Evolutionary conservation across 768 basidiomycete genomes (phyloP), one percentile per base, ranked within the genome.

Genomic region (Boletellus sp.): DNA sequence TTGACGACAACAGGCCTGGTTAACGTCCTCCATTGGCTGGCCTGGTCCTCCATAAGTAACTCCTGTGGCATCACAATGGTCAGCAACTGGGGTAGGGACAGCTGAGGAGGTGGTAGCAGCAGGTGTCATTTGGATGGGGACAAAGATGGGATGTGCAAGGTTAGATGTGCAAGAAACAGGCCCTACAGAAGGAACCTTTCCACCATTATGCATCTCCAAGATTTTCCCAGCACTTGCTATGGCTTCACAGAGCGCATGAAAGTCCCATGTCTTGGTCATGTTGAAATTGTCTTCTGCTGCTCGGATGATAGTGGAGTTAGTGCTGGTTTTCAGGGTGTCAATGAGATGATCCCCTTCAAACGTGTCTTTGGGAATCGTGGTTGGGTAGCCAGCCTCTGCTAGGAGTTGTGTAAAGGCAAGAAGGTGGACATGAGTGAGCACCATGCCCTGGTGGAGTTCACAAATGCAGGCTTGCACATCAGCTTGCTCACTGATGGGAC

Each of bases 11-110:
- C 50, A 41, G 8, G 47, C 38, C 8, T 42, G 36, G 34, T 53
- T n/a, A n/a, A n/a, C 54, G 1, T 58, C 12, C 16, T 60, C 59
- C 56, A 60, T 60, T 15, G 53, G 54, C 33, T 58, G 50, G 7
- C 59, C 59, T 7, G 43, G 51, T 4, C 59, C 57, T n/a, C n/a
- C n/a, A n/a, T n/a, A n/a, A n/a, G n/a, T n/a, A n/a, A n/a, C n/a
- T n/a, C n/a, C n/a, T n/a, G n/a, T n/a, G n/a, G n/a, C n/a, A n/a
- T n/a, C n/a, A n/a, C n/a, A n/a, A n/a, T n/a, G n/a, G n/a, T n/a
- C n/a, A n/a, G n/a, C n/a, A n/a, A n/a, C n/a, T n/a, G n/a, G n/a
- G n/a, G n/a, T n/a, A n/a, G n/a, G n/a, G n/a, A n/a, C n/a, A n/a
- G n/a, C n/a, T n/a, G 24, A 26, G 24, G 4, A 8, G 8, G 24